These are phyloP conservation scores for Diaporthe citriasiana DNA, from an alignment of 2,329 filamentous ascomycete genomes.

Conservation along the genomic window DNA sequence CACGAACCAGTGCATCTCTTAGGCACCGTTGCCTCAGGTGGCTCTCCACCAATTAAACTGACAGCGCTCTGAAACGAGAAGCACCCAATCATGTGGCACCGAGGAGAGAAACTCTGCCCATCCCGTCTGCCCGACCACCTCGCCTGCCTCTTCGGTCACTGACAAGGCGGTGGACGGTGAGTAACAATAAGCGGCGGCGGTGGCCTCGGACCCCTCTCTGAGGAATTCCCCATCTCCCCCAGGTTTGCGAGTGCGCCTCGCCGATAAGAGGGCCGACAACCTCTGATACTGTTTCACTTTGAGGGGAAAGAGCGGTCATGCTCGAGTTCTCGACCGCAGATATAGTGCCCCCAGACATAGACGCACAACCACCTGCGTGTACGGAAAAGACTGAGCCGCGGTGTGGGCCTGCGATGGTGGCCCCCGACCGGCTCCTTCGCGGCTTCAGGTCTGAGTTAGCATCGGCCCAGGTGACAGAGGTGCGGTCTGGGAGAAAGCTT, in stretches of 20 bases:
- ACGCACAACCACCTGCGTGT: conserved; percentile 22
- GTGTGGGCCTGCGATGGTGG: conserved; percentile 29
- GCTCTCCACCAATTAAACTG: conserved; percentile 38
- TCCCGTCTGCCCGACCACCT: conserved; percentile 28
- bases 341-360: conserved; percentile 34
- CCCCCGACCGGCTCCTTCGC: conserved; percentile 28
- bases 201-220: conserved; percentile 31
- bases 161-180: conserved; percentile 37
- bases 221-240: conserved; percentile 10
- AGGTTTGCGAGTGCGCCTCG: conserved; percentile 23
- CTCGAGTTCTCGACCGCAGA: conserved; percentile 28
- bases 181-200: conserved; percentile 26
- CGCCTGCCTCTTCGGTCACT: conserved; percentile 33
- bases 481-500: conserved; percentile 24
- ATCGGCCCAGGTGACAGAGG: conserved; percentile 1
- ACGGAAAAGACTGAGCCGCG: conserved; percentile 14
- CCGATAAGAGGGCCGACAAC: conserved; percentile 29
- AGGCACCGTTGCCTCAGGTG: conserved; percentile 37
- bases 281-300: conserved; percentile 36
- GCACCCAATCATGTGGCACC: conserved; percentile 36
- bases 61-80: conserved; percentile 40
- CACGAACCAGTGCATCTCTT: conserved; percentile 30
- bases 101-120: conserved; percentile 28
- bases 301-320: conserved; percentile 29
- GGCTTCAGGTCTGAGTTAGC: conserved; percentile 17